Percentiles rank a stretch among this genome's conserved stretches.
These are phyloP conservation scores for Xanthoparmelia taractica DNA, from an alignment of 495 filamentous ascomycete species.

Conservation along the genomic window DNA sequence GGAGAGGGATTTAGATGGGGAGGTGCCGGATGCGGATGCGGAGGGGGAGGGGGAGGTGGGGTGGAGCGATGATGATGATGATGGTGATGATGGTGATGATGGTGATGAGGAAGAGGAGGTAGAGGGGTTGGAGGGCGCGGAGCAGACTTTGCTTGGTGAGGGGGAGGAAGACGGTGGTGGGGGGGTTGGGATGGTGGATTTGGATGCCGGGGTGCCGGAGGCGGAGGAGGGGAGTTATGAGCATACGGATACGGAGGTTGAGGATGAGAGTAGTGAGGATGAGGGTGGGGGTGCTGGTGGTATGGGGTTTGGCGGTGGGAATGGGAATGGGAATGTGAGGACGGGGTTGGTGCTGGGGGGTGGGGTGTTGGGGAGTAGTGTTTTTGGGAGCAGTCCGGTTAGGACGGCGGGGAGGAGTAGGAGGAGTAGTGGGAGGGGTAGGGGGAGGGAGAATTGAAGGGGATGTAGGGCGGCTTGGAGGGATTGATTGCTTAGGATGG, in stretches of 20 bases:
- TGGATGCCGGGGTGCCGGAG: conserved; percentile 46
- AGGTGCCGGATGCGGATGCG: conserved; percentile 16
- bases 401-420: conserved; percentile 12
- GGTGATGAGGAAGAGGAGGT: conserved; percentile 4
- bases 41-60: background rate
- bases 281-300: no score
- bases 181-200: conserved; percentile 24
- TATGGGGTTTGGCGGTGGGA: background rate
- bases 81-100: conserved; percentile 7
- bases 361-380: conserved; percentile 19
- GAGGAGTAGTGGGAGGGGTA: conserved; percentile 13
- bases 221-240: conserved; percentile 36
- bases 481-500: background rate
- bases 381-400: conserved; percentile 25
- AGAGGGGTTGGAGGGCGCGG: background rate
- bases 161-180: background rate
- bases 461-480: no score
- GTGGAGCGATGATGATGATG: conserved; percentile 6
- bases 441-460: conserved; percentile 20
- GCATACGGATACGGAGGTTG: conserved; percentile 40
- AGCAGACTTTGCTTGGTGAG: background rate
- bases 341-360: conserved; percentile 20
- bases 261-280: conserved; percentile 35
- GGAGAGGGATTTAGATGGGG: conserved; percentile 18
- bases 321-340: conserved; percentile 4